These are phyloP conservation scores for Barnettozyma pratensis DNA, from an alignment of 805 yeast species.

Conservation along the genomic window DNA sequence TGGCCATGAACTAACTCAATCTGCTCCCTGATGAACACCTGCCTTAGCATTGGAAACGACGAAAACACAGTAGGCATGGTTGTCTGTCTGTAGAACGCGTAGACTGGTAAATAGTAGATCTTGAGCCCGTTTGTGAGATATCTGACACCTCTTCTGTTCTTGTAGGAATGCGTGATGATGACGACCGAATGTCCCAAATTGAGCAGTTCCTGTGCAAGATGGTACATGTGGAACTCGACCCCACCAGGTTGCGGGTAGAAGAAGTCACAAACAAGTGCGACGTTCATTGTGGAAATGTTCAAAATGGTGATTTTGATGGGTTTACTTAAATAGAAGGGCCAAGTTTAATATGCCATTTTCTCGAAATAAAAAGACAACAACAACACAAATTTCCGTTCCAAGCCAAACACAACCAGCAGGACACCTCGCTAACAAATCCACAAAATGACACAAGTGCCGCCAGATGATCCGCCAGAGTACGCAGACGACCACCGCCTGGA, in stretches of 20 bases:
- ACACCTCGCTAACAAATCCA: too few relatives aligned
- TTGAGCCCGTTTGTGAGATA: constrained; percentile 84
- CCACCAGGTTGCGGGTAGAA: constrained; percentile 99
- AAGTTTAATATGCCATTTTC: too few relatives aligned
- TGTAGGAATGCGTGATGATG: constrained; percentile 85
- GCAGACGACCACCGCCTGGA: neutral
- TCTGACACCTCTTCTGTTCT: constrained; percentile 76
- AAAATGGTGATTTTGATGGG: neutral
- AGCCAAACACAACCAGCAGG: too few relatives aligned
- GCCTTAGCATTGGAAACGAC: constrained; percentile 78
- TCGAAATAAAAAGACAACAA: too few relatives aligned
- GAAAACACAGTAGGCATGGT: constrained; percentile 88
- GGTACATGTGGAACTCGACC: constrained; percentile 92
- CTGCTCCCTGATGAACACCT: constrained; percentile 77
- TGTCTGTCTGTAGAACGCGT: constrained; percentile 75
- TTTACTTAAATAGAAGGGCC: neutral
- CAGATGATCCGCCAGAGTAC: constrained; percentile 5
- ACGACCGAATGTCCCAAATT: constrained; percentile 80
- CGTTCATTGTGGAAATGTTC: neutral
- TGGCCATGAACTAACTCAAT: constrained; percentile 94
- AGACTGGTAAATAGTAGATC: constrained; percentile 84
- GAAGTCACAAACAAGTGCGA: constrained; percentile 81
- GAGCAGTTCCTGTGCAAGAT: constrained; percentile 77
- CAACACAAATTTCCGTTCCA: too few relatives aligned
- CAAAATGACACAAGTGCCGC: neutral